Evolutionary conservation across 2,329 filamentous ascomycete genomes (phyloP).

Genomic region (Microsporum ferrugineum): DNA sequence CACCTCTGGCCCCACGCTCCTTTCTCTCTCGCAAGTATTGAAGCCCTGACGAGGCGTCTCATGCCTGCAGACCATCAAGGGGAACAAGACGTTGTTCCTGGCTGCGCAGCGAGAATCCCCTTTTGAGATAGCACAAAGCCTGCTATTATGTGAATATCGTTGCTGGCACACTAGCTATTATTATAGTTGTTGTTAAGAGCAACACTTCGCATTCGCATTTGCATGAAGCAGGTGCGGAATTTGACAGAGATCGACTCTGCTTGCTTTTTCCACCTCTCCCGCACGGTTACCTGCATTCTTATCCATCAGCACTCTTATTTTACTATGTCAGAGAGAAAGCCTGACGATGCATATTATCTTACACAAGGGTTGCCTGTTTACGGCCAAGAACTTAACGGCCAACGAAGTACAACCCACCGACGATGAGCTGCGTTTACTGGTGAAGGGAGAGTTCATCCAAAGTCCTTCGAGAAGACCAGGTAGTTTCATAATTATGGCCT

Average conservation of each 20-base stretch:
- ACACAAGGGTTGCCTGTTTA: not conserved
- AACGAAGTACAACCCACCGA: not conserved
- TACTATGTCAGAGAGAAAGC: not conserved
- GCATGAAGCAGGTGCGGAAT: not conserved
- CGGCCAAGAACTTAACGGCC: not conserved
- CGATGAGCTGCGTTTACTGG: not conserved
- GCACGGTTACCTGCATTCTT: not conserved
- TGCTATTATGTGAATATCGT: not conserved
- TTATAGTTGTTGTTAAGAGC: not conserved
- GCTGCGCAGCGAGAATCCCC: not conserved
- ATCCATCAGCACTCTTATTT: not conserved
- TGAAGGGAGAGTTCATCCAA: not conserved
- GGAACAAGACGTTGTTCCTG: not conserved
- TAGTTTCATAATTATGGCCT: not conserved
- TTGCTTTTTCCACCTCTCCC: not conserved
- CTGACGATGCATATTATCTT: not conserved
- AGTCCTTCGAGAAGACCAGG: not conserved
- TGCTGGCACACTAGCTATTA: not conserved
- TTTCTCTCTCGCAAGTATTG: not conserved
- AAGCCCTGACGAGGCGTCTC: constrained; percentile 1
- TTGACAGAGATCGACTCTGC: not conserved
- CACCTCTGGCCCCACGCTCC: constrained; percentile 3
- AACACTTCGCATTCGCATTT: not conserved
- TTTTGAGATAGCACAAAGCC: not conserved
- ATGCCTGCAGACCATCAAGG: not conserved